Evolutionary conservation across 768 basidiomycete species (phyloP).

Genomic region (Tulasnella sp.): DNA sequence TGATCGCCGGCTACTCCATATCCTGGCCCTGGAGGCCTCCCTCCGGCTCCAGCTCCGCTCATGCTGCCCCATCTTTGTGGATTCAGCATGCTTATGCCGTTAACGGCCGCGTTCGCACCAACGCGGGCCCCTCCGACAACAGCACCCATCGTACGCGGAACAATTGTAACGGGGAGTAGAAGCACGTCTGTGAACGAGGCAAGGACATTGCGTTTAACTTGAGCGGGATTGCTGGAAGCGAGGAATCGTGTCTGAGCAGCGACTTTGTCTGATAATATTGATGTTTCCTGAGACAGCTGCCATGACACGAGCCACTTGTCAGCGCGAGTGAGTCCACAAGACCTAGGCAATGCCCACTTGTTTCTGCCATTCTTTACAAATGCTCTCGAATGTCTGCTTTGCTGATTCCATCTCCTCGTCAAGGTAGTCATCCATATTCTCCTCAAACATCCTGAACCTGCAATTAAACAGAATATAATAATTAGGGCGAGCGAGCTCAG

Average conservation of each 20-base stretch:
- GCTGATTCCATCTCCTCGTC: conserved; percentile 84
- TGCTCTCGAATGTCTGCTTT: conserved; percentile 59
- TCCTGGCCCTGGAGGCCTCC: background rate
- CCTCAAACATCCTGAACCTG: conserved; percentile 91
- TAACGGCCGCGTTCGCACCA: conserved; percentile 51
- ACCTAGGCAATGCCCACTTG: conserved; percentile 38
- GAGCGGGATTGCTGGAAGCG: conserved; percentile 75
- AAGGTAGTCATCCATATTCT: conserved; percentile 95
- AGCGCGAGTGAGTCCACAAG: background rate
- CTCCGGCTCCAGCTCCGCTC: background rate
- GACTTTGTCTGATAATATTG: too few relatives aligned
- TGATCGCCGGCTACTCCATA: conserved; percentile 5
- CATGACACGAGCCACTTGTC: background rate
- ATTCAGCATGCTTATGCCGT: conserved; percentile 82
- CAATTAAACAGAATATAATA: background rate
- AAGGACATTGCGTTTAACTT: conserved; percentile 84
- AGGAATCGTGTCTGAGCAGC: conserved; percentile 50
- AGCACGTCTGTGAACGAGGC: conserved; percentile 86
- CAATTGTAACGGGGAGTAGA: conserved; percentile 89
- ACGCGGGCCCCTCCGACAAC: conserved; percentile 23
- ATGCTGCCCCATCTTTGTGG: conserved; percentile 70
- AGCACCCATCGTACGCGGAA: conserved; percentile 56
- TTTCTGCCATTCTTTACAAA: conserved; percentile 72
- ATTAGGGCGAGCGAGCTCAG: background rate
- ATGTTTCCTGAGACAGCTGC: too few relatives aligned